A percentile compares a stretch with the other conserved stretches of the same genome.
Conservation (phyloP, 495 filamentous ascomycete species). For the Gamarada debralockiae region DNA sequence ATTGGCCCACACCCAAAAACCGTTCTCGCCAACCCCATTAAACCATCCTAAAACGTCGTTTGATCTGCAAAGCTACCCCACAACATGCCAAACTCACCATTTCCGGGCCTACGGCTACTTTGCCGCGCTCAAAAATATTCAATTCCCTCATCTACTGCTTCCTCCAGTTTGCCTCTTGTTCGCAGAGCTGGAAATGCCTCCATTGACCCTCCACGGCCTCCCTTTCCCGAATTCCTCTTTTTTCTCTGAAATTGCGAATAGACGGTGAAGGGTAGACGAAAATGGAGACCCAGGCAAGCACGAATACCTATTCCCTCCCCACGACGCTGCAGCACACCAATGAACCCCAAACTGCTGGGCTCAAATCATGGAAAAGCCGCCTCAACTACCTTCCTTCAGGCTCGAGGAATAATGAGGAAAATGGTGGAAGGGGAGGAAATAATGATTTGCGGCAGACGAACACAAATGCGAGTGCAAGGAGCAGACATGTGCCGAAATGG, state of each 20-base stretch:
- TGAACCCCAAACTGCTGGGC: too few species aligned
- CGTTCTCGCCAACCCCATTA: too few species aligned
- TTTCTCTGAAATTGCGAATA: not conserved
- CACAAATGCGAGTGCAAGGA: conserved; percentile 16
- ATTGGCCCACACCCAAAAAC: not conserved
- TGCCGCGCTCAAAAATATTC: not conserved
- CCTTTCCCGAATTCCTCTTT: not conserved
- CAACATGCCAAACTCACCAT: not conserved
- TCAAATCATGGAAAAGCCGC: conserved; percentile 16
- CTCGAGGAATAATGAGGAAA: not conserved
- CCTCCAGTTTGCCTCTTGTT: not conserved
- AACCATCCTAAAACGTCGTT: too few species aligned
- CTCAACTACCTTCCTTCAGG: conserved; percentile 9
- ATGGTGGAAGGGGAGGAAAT: not conserved
- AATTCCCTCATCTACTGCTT: conserved; percentile 2
- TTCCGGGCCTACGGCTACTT: not conserved
- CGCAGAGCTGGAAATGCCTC: not conserved
- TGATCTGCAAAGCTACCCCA: conserved; percentile 2
- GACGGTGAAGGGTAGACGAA: not conserved
- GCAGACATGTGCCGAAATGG: conserved; percentile 17
- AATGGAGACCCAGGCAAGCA: conserved; percentile 11
- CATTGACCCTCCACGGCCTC: not conserved
- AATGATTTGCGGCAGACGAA: not conserved
- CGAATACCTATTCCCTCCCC: conserved; percentile 18
- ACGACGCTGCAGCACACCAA: conserved; percentile 10